These are phyloP conservation scores for Suhomyces bokatorum DNA, from an alignment of 1,139 yeast species.

Conservation along the genomic window DNA sequence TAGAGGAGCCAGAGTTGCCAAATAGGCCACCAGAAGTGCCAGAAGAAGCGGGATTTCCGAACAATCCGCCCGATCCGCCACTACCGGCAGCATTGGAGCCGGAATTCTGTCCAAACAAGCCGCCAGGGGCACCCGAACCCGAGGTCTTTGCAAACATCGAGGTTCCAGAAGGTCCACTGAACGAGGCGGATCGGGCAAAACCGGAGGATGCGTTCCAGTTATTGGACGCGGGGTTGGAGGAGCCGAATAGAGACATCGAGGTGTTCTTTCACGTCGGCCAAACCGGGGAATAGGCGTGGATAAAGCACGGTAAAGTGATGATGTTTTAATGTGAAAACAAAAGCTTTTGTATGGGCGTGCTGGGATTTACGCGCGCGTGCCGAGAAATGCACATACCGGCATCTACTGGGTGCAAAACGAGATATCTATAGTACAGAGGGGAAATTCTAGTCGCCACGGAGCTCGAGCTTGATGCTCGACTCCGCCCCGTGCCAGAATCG, in stretches of 20 bases:
- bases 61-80: conserved; percentile 12
- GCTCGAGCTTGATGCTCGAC: conserved; percentile 28
- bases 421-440: neutral
- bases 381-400: conserved; percentile 1
- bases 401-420: neutral
- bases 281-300: neutral
- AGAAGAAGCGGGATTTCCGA: conserved; percentile 12
- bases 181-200: conserved; percentile 25
- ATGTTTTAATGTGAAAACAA: conserved; percentile 1
- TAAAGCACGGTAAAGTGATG: neutral
- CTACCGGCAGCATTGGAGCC: conserved; percentile 1
- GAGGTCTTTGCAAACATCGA: conserved; percentile 24
- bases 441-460: conserved; percentile 14
- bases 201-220: conserved; percentile 30
- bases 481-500: conserved; percentile 47
- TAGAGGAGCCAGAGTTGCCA: conserved; percentile 14
- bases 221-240: conserved; percentile 14
- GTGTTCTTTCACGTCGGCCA: conserved; percentile 2
- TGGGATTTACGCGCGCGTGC: conserved; percentile 2
- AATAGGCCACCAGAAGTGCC: conserved; percentile 17
- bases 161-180: conserved; percentile 15
- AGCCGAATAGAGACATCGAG: conserved; percentile 10
- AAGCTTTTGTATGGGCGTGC: conserved; percentile 1
- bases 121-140: conserved; percentile 8
- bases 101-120: neutral